Evolutionary conservation across 345 rosid species (phyloP).

Genomic region (Salix koriyanagi): DNA sequence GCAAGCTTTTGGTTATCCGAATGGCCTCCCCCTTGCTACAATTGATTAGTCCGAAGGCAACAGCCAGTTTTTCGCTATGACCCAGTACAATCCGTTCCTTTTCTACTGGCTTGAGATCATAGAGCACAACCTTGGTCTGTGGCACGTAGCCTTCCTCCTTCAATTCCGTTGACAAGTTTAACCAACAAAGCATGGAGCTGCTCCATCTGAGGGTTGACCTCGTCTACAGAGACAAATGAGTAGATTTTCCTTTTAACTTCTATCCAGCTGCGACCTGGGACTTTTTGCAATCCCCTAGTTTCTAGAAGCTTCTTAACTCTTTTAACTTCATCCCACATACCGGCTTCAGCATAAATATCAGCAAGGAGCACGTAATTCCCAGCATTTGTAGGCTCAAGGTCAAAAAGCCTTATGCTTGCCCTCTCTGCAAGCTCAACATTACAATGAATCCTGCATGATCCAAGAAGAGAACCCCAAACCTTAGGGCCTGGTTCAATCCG

Average conservation of each 20-base stretch:
- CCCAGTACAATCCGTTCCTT: slow-evolving; percentile 79
- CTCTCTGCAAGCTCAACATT: slow-evolving; percentile 27
- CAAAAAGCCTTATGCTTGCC: slow-evolving; percentile 28
- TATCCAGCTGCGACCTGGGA: slow-evolving; percentile 25
- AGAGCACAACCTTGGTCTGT: slow-evolving; percentile 72
- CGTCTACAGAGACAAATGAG: slow-evolving; percentile 63
- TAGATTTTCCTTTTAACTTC: slow-evolving; percentile 45
- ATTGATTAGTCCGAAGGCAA: slow-evolving; percentile 80
- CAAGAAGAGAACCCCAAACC: slow-evolving; percentile 36
- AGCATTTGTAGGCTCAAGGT: slow-evolving; percentile 31
- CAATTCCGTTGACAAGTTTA: slow-evolving; percentile 64
- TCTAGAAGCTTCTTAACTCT: slow-evolving; percentile 22
- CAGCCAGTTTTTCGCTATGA: slow-evolving; percentile 82
- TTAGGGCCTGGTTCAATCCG: slow-evolving; percentile 28
- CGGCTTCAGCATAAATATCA: slow-evolving; percentile 27
- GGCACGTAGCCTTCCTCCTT: slow-evolving; percentile 81
- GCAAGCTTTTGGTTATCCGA: slow-evolving; percentile 76
- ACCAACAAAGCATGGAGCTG: slow-evolving; percentile 66
- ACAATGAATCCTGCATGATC: slow-evolving; percentile 26
- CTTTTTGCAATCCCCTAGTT: slow-evolving; percentile 23
- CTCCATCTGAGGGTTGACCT: slow-evolving; percentile 57
- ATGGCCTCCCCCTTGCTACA: slow-evolving; percentile 58
- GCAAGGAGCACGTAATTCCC: slow-evolving; percentile 34
- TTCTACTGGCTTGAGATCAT: slow-evolving; percentile 67
- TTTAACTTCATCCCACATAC: slow-evolving; percentile 23